Evolutionary conservation across 306 rosid genomes (phyloP), one percentile per base, ranked within the genome.

Genomic region (Pterocarpus santalinus): DNA sequence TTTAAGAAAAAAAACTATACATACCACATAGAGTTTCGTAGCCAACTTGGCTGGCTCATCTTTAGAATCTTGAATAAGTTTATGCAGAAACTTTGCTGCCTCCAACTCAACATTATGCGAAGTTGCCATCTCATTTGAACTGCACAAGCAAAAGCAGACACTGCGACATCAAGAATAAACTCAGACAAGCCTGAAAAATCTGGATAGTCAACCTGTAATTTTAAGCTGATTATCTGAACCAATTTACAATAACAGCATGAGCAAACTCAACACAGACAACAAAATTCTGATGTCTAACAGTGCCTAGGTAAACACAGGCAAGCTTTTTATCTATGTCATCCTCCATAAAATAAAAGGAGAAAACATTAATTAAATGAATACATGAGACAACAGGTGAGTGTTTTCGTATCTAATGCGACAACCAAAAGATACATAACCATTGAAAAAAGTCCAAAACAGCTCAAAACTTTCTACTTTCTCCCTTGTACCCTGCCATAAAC

Each of bases 41-140:
- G 98, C 99, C 87, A 95, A 64, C 89, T 95, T 92, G 28, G 89
- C 94, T 16, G 99, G 99, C 91, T 95, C 99, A 69, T 95, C 99
- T 80, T 83, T 95, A 69, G 98, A 95, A 78, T 95, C 98, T 77
- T 93, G 98, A 85, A 95, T 95, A 73, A 95, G 99, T 79, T 93
- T 91, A 87, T 93, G 99, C 79, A 95, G 91, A 88, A 95, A 95
- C 71, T 93, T 95, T 2, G 98, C 99, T 17, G 99, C 99, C 91
- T 95, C 99, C 90, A 95, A 85, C 88, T 95, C 98, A 15, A 95
- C 98, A 87, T 92, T 92, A 30, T 92, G 93, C 22, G 97, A 75
- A 69, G 98, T 72, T 6, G 94, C 91, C 97, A 95, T 95, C 89
- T 88, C 87, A 79, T 77, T 78, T 34, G 53, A 86, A 57, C 97